Evolutionary conservation across 2,329 filamentous ascomycete genomes (phyloP), one percentile per base, ranked within the genome.

Genomic region (Cercospora canescens): DNA sequence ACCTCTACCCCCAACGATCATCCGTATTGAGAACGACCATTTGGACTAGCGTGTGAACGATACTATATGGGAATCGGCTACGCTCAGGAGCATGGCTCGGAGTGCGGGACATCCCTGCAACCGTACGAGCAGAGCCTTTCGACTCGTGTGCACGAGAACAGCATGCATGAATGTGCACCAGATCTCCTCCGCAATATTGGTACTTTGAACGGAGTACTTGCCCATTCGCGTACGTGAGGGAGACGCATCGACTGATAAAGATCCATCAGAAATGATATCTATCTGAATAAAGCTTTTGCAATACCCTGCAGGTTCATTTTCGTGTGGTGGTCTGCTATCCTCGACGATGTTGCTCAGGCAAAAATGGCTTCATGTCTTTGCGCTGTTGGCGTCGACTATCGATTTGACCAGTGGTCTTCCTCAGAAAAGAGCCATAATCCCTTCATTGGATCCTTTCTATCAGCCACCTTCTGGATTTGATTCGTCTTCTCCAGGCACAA

Each of bases 401-500:
- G 55, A 2, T 28, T 5, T 64, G 11, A 16, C 55, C 11, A 32
- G n/a, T n/a, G 50, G 37, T 14, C 54, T 16, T 26, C 54, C 39
- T 9, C 18, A 45, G n/a, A 65, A 65, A 32, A 59, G 63, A 60
- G 63, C 60, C 45, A 26, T 61, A 4, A 61, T 57, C 6, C 72
- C 72, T 12, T 57, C 62, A 6, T 50, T 65, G 14, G 74, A 76
- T 50, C 73, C 73, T 1, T 76, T 76, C 67, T 76, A 76, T 30
- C 9, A 60, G 12, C 71, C 74, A 2, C 73, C 73, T 24, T 61
- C 67, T 50, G 72, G 72, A 24, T 73, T 72, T 63, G 69, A 69
- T 39, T 41, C 56, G 11, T 9, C 57, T 14, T 62, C 67, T 7
- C 73, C 72, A 26, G 74, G 74, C 32, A 69, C 68, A 18, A 70